Percentiles rank a stretch among this genome's conserved stretches.
Conservation (phyloP, 2,329 filamentous ascomycete species). For the Metarhizium humberi region DNA sequence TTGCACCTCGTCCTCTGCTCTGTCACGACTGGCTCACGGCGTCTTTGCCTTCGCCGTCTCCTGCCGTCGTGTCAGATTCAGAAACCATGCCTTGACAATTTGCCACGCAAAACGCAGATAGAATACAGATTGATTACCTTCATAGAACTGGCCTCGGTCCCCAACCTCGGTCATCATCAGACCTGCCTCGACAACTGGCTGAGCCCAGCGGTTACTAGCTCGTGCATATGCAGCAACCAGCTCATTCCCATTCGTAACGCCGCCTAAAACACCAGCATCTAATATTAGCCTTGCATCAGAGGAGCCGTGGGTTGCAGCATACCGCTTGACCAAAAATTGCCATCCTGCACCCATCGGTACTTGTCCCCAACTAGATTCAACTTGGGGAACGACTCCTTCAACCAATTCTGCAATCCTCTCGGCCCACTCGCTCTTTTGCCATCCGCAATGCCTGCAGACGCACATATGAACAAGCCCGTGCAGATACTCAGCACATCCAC, state of each 20-base stretch:
- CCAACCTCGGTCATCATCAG: slow-evolving; percentile 37
- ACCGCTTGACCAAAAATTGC: slow-evolving; percentile 47
- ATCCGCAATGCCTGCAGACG: slow-evolving; percentile 36
- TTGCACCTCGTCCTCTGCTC: not conserved
- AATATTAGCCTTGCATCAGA: not conserved
- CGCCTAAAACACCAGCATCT: slow-evolving; percentile 25
- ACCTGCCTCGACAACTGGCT: slow-evolving; percentile 32
- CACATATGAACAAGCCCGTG: slow-evolving; percentile 40
- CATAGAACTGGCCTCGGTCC: slow-evolving; percentile 36
- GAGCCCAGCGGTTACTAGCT: slow-evolving; percentile 31
- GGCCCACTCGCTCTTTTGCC: slow-evolving; percentile 39
- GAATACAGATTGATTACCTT: slow-evolving; percentile 23
- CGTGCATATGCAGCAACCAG: slow-evolving; percentile 43
- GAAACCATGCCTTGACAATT: slow-evolving; percentile 25
- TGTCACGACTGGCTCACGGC: not conserved
- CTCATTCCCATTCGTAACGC: slow-evolving; percentile 47
- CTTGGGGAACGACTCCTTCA: slow-evolving; percentile 28
- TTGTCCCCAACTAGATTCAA: slow-evolving; percentile 34
- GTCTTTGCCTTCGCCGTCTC: not conserved
- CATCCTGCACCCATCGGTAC: slow-evolving; percentile 41
- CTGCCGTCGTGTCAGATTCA: not conserved
- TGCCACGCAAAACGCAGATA: slow-evolving; percentile 26
- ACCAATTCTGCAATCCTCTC: slow-evolving; percentile 29
- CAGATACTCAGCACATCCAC: slow-evolving; percentile 44
- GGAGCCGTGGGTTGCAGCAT: slow-evolving; percentile 10